Evolutionary conservation across 768 basidiomycete species (phyloP), one percentile per base, ranked within the genome.

Genomic region (Mycena metata): DNA sequence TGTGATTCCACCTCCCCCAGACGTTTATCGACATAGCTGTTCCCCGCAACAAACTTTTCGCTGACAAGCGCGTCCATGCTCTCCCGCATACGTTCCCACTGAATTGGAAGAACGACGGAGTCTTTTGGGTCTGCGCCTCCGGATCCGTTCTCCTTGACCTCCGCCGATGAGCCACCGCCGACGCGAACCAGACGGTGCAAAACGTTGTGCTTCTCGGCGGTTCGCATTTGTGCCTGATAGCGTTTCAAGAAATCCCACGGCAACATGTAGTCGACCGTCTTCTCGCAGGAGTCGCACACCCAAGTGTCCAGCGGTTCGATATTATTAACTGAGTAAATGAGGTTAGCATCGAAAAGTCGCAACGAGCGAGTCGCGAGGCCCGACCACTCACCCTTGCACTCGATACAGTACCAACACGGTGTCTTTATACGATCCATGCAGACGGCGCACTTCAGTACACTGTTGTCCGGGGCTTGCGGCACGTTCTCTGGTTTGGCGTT

Each of bases 211-310:
- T 67, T 59, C 13, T 16, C 11, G 15, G 16, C 50, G 15, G 23
- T 21, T 11, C 17, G 23, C 12, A 51, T 35, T 19, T 64, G 57
- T 4, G 30, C 19, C 6, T 57, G 68, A 17, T 69, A 55, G 13
- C 50, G 57, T n/a, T 69, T 64, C 9, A 41, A 41, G 24, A 51
- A 54, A 16, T 60, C 68, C 68, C 68, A 69, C 9, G 68, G 58
- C 0, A 8, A 1, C 35, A 69, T n/a, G 0, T 60, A 51, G 45
- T 64, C 43, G 19, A 60, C 47, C 7, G 21, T 26, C 50, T 52
- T 54, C 3, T 69, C 68, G 39, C 68, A 69, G 2, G 57, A 47
- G 24, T 64, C 62, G 58, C 68, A 69, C 1, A 69, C 58, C 68
- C 68, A 69, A 1, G 55, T 19, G 36, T 46, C 58, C 64, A 30